phyloP scores from a whole-genome alignment of 1,284 basidiomycete genomes.

The Boletus smithii region DNA sequence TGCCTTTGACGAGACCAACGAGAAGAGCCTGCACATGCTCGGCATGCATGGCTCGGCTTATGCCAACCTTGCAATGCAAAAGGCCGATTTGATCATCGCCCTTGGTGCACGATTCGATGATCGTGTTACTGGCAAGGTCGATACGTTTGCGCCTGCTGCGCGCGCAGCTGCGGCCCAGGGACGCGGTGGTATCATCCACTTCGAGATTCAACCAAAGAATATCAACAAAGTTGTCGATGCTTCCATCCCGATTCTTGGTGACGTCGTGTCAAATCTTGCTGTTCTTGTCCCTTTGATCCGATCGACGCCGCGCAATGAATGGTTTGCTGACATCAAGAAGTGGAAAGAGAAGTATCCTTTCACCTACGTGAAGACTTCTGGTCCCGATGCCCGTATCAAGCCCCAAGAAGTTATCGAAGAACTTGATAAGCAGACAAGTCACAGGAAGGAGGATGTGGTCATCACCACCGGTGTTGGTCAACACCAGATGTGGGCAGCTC shows the following conservation, averaged over 20 bases:
- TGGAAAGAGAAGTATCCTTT: conserved; percentile 95
- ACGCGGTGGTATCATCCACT: conserved; percentile 96
- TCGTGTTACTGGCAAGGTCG: conserved; percentile 92
- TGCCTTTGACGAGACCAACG: conserved; percentile 89
- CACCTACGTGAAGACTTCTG: conserved; percentile 68
- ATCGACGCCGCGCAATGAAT: conserved; percentile 61
- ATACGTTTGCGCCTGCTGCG: conserved; percentile 89
- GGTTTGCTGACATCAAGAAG: conserved; percentile 77
- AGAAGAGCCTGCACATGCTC: conserved; percentile 92
- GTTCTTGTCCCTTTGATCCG: conserved; percentile 81
- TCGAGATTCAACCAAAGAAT: conserved; percentile 98
- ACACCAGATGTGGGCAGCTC: conserved; percentile 99
- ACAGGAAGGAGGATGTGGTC: conserved; percentile 84
- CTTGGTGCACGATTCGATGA: conserved; percentile 97
- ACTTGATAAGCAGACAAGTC: conserved; percentile 72
- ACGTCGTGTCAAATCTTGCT: conserved; percentile 83
- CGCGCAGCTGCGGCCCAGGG: conserved; percentile 83
- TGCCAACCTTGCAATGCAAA: conserved; percentile 96
- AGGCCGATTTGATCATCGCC: conserved; percentile 96
- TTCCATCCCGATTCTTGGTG: conserved; percentile 90
- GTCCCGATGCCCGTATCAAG: conserved; percentile 74
- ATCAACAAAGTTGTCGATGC: conserved; percentile 99
- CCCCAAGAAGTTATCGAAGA: conserved; percentile 97
- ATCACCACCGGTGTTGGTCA: conserved; percentile 95
- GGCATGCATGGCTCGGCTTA: conserved; percentile 99